These are phyloP conservation scores for Colletotrichum gigasporum DNA, from an alignment of 2,329 filamentous ascomycete species.

Conservation along the genomic window DNA sequence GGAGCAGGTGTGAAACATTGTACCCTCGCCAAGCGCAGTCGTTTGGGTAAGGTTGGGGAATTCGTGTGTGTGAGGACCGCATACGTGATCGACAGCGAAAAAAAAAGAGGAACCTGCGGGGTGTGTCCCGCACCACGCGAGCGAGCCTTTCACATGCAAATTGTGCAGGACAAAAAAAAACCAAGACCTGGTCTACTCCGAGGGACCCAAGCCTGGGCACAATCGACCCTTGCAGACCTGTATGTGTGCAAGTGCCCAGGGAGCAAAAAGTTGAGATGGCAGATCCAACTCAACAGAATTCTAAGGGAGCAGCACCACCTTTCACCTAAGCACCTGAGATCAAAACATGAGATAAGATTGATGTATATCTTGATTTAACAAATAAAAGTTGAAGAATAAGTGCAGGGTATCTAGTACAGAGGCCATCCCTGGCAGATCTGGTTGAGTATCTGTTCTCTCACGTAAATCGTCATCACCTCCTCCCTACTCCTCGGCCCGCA, in stretches of 20 bases:
- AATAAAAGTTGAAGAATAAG: not conserved
- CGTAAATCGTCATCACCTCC: slow-evolving; percentile 14
- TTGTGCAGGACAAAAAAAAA: not conserved
- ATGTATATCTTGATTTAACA: not conserved
- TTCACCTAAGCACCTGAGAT: too few species aligned
- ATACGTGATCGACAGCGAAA: slow-evolving; percentile 24
- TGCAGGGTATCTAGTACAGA: slow-evolving; percentile 30
- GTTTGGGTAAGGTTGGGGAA: slow-evolving; percentile 11
- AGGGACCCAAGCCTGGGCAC: slow-evolving; percentile 9
- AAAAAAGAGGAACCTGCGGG: slow-evolving; percentile 32
- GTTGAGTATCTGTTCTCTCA: slow-evolving; percentile 18
- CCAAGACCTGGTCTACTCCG: not conserved
- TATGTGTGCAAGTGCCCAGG: slow-evolving; percentile 17
- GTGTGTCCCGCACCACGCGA: slow-evolving; percentile 28
- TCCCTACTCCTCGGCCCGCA: slow-evolving; percentile 5
- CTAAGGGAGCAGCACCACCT: not conserved
- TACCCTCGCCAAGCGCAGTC: slow-evolving; percentile 2
- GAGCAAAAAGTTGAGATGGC: slow-evolving; percentile 31
- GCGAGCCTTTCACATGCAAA: slow-evolving; percentile 29
- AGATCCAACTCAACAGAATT: slow-evolving; percentile 26
- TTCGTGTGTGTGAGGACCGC: not conserved
- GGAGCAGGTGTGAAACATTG: slow-evolving; percentile 21
- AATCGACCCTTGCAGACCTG: slow-evolving; percentile 23
- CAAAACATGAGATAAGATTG: too few species aligned
- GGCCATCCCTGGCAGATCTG: slow-evolving; percentile 17